Percentiles rank a stretch among this genome's conserved stretches.
These are phyloP conservation scores for Phaffia australis DNA, from an alignment of 768 basidiomycete genomes.

Conservation along the genomic window DNA sequence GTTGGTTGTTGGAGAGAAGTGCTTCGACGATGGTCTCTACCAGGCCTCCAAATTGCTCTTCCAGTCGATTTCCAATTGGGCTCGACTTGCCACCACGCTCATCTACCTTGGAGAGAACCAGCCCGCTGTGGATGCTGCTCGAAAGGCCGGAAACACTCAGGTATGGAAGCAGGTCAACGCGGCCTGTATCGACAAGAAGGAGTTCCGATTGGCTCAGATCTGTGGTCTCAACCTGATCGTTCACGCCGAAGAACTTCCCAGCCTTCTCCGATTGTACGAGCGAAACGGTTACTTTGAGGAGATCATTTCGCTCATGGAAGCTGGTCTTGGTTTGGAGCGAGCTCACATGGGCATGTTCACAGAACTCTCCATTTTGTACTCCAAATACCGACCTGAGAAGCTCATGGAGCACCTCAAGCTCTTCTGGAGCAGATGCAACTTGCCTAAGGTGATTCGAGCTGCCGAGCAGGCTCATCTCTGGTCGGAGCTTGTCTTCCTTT, in stretches of 20 bases:
- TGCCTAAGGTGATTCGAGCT: constrained; percentile 96
- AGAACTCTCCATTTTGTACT: constrained; percentile 78
- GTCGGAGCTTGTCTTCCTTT: constrained; percentile 96
- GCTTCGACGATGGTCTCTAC: constrained; percentile 95
- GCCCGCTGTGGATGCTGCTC: constrained; percentile 94
- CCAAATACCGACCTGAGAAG: constrained; percentile 90
- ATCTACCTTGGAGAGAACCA: constrained; percentile 98
- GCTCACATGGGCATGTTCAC: constrained; percentile 99
- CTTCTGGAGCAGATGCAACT: constrained; percentile 81
- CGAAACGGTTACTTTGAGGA: constrained; percentile 88
- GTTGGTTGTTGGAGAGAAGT: constrained; percentile 95
- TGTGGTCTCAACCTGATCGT: constrained; percentile 97
- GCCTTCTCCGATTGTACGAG: constrained; percentile 71
- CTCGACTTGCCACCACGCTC: constrained; percentile 89
- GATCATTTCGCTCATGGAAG: constrained; percentile 79
- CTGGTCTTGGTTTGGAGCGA: constrained; percentile 81
- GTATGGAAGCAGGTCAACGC: constrained; percentile 99
- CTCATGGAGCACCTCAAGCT: constrained; percentile 98
- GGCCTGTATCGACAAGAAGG: constrained; percentile 92
- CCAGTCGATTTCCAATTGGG: constrained; percentile 97
- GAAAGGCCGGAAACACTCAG: constrained; percentile 99
- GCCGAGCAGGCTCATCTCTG: constrained; percentile 94
- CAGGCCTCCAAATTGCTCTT: constrained; percentile 94
- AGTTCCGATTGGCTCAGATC: constrained; percentile 96
- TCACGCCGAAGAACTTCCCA: constrained; percentile 74